Evolutionary conservation across 805 yeast species (phyloP), one percentile per base, ranked within the genome.

Genomic region (Metschnikowia continentalis): DNA sequence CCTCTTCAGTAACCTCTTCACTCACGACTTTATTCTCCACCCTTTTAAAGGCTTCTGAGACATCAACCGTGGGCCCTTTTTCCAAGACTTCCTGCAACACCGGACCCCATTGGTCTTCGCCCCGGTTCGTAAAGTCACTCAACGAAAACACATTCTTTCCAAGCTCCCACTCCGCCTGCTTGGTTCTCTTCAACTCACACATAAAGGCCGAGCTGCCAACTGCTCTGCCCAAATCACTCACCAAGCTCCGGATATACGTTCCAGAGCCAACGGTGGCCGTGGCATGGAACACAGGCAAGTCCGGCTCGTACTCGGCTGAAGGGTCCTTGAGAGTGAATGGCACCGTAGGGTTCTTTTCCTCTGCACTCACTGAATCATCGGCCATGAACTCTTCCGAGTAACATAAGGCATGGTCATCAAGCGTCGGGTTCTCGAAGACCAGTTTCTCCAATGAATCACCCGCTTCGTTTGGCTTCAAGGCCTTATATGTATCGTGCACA

Each of bases 201-300:
- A 94, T 91, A 62, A 90, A 90, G 0, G 96, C 89, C 23, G 88
- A 81, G 0, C 91, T 82, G 15, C 86, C 84, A 63, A 91, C 70
- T 0, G 92, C 86, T 53, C 86, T 79, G 1, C 96, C 98, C 41
- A 88, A 75, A 62, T 94, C 99, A 68, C 96, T 89, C 45, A 94
- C 77, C 48, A 94, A 71, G 2, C 97, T 86, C 57, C 99, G 78
- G 45, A 94, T 90, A 61, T 94, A 94, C 0, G 98, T 94, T 1
- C 99, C 99, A 0, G 97, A 90, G 1, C 96, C 86, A 0, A 92
- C 99, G 35, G 80, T 78, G 3, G 95, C 81, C 14, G 77, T 79
- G 57, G 94, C 81, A 59, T 86, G 91, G 23, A 92, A 60, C 45
- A 86, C 59, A 2, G 95, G 94, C 2, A 89, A 83, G 54, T 78